Evolutionary conservation across 371 early-diverging fungal genomes (phyloP).

Genomic region (Syncephalis plumigaleata): DNA sequence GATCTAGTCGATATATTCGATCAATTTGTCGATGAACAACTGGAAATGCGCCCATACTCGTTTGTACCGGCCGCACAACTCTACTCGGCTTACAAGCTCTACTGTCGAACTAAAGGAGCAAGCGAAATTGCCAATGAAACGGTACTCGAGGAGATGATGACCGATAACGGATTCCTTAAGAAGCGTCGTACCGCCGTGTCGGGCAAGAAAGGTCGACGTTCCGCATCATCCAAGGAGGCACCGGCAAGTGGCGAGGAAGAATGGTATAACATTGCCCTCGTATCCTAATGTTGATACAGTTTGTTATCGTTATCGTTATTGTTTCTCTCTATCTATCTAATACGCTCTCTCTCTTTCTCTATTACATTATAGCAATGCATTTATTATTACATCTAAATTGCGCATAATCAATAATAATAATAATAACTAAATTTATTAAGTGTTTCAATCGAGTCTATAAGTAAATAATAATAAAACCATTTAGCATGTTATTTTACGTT

Average conservation of each 20-base stretch:
- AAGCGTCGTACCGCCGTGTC: background rate
- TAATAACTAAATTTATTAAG: background rate
- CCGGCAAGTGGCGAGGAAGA: background rate
- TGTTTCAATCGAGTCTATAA: too few relatives aligned
- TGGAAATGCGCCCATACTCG: constrained; percentile 5
- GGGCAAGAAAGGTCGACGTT: background rate
- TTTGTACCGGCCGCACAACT: constrained; percentile 1
- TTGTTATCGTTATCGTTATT: background rate
- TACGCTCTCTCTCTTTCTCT: background rate
- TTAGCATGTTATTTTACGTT: too few relatives aligned
- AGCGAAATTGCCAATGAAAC: background rate
- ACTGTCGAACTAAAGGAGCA: background rate
- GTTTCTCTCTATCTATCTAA: background rate
- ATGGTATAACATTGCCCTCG: constrained; percentile 8
- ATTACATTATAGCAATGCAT: background rate
- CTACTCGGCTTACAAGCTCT: background rate
- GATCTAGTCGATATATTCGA: constrained; percentile 2
- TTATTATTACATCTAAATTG: too few relatives aligned
- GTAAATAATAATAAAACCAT: too few relatives aligned
- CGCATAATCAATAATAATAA: background rate
- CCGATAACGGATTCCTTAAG: constrained; percentile 3
- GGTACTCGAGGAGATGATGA: constrained; percentile 1
- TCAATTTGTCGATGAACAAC: constrained; percentile 2
- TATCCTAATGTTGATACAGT: background rate
- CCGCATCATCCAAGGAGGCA: background rate